phyloP scores from a whole-genome alignment of 352 stramenopile genomes.

The Globisporangium yorkense region DNA sequence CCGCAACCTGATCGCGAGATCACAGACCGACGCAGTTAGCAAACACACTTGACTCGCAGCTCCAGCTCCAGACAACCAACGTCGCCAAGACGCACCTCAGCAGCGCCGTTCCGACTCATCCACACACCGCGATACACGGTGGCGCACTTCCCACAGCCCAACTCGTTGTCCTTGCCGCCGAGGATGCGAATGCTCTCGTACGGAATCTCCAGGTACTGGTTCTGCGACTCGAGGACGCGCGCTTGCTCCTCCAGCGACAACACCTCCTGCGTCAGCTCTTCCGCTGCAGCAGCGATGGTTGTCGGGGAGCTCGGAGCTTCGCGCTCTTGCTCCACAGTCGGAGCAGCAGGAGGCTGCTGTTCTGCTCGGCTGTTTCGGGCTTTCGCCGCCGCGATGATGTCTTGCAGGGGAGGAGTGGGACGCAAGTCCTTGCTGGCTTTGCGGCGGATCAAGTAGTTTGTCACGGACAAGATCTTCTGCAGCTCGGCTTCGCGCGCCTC shows the following conservation, averaged over 20 bases:
- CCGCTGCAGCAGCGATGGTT: constrained; percentile 28
- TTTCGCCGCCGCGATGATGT: constrained; percentile 17
- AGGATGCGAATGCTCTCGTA: constrained; percentile 87
- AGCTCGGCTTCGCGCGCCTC: constrained; percentile 80
- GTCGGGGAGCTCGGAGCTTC: constrained; percentile 34
- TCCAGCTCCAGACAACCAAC: neutral
- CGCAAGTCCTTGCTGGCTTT: constrained; percentile 42
- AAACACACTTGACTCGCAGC: neutral
- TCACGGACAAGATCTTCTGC: constrained; percentile 78
- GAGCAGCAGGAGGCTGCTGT: constrained; percentile 12
- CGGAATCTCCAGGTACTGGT: constrained; percentile 83
- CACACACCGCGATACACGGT: constrained; percentile 85
- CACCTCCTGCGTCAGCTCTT: constrained; percentile 50
- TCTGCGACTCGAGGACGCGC: constrained; percentile 78
- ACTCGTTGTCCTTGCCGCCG: constrained; percentile 81
- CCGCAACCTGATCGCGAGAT: constrained; percentile 38
- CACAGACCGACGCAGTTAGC: neutral
- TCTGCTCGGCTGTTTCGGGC: constrained; percentile 8
- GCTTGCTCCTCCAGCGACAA: constrained; percentile 73
- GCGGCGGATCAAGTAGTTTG: constrained; percentile 72
- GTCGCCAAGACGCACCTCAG: constrained; percentile 34
- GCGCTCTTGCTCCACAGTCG: constrained; percentile 22
- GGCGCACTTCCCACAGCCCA: constrained; percentile 80
- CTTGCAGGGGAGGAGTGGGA: constrained; percentile 7
- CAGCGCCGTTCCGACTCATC: constrained; percentile 78